phyloP scores from a whole-genome alignment of 768 basidiomycete genomes.

The Boletus rubescentipes region DNA sequence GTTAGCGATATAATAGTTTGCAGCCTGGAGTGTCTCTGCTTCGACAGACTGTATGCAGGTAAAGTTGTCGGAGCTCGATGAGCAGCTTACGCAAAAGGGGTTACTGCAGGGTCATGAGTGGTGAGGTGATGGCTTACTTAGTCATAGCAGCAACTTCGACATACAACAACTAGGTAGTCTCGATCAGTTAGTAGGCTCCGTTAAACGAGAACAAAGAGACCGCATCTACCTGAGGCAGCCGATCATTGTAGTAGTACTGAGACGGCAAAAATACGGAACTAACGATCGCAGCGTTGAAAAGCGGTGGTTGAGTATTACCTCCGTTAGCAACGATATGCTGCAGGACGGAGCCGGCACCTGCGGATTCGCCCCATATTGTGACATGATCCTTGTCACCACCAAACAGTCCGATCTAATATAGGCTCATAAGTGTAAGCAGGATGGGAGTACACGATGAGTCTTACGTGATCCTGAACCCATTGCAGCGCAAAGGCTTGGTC shows the following conservation, averaged over 20 bases:
- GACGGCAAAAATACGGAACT: slow-evolving; percentile 33
- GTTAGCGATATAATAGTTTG: slow-evolving; percentile 32
- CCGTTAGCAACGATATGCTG: slow-evolving; percentile 35
- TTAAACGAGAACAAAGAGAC: neutral
- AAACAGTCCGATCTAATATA: slow-evolving; percentile 30
- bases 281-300: slow-evolving; percentile 34
- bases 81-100: slow-evolving; percentile 30
- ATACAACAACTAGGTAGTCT: slow-evolving; percentile 20
- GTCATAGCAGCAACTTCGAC: slow-evolving; percentile 7
- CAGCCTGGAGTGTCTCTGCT: slow-evolving; percentile 30
- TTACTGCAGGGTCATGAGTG: slow-evolving; percentile 4
- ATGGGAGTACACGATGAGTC: neutral
- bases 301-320: slow-evolving; percentile 33
- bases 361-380: slow-evolving; percentile 39
- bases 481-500: slow-evolving; percentile 35
- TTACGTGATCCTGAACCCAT: slow-evolving; percentile 37
- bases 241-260: slow-evolving; percentile 36
- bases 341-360: slow-evolving; percentile 34
- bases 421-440: neutral
- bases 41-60: slow-evolving; percentile 40
- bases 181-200: neutral
- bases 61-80: slow-evolving; percentile 34
- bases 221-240: slow-evolving; percentile 26
- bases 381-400: slow-evolving; percentile 34
- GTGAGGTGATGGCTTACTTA: slow-evolving; percentile 15